These are phyloP conservation scores for Polytrichum formosum DNA, from an alignment of 225 moss, liverwort and hornwort species.

Conservation along the genomic window DNA sequence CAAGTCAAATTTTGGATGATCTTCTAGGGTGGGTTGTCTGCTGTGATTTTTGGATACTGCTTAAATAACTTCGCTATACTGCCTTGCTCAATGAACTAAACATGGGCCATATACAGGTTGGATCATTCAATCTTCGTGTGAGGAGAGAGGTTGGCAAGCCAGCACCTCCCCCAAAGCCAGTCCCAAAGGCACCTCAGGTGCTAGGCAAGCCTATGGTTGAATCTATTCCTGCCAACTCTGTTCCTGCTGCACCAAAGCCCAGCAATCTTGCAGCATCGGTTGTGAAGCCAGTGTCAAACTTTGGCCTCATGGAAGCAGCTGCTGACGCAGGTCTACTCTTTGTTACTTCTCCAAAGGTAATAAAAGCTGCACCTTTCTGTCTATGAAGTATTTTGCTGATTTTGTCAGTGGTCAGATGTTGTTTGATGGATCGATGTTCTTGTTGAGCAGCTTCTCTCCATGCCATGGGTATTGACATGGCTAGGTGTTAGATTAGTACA, in stretches of 20 bases:
- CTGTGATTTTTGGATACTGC: too few relatives aligned
- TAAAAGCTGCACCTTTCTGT: not conserved
- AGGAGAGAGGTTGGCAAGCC: conserved; percentile 73
- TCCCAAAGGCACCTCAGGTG: conserved; percentile 46
- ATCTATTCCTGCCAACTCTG: conserved; percentile 31
- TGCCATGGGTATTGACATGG: too few relatives aligned
- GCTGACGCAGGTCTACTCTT: conserved; percentile 83
- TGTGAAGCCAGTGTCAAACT: conserved; percentile 75
- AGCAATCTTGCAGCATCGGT: conserved; percentile 54
- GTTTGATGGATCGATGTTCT: too few relatives aligned
- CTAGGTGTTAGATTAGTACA: too few relatives aligned
- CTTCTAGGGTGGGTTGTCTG: too few relatives aligned
- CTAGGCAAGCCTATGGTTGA: conserved; percentile 76
- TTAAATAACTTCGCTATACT: not conserved
- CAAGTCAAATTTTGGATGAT: too few relatives aligned
- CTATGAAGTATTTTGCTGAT: too few relatives aligned
- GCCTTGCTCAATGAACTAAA: conserved; percentile 16
- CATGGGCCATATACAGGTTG: conserved; percentile 50
- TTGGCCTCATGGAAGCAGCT: conserved; percentile 81
- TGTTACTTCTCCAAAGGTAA: conserved; percentile 84
- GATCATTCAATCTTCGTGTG: conserved; percentile 71
- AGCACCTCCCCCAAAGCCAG: conserved; percentile 36
- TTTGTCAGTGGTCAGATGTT: too few relatives aligned
- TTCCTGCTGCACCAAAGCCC: conserved; percentile 43
- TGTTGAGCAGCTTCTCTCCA: too few relatives aligned